Evolutionary conservation across 305 asterid species (phyloP).

Genomic region (Fraxinus nigra): DNA sequence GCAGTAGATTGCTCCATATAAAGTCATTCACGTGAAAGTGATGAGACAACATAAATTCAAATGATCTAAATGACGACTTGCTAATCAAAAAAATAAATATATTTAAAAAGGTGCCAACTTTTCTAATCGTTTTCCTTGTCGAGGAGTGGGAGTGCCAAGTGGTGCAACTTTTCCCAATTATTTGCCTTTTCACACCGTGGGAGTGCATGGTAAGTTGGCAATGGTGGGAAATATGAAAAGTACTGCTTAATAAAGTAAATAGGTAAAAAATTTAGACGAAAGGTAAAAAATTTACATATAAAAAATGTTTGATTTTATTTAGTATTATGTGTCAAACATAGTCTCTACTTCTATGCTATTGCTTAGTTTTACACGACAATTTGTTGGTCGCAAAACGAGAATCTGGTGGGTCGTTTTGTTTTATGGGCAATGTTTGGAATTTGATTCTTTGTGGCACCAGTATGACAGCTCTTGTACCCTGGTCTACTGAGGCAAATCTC

Average conservation of each 20-base stretch:
- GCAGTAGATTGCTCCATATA: too few relatives aligned
- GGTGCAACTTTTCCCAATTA: neutral
- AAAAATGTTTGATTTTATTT: too few relatives aligned
- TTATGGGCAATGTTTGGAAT: neutral
- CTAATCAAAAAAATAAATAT: neutral
- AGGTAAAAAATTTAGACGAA: neutral
- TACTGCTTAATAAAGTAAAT: neutral
- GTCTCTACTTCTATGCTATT: too few relatives aligned
- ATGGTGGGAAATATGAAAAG: neutral
- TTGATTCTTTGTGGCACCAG: too few relatives aligned
- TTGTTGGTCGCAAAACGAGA: conserved; percentile 22
- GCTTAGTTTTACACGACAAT: conserved; percentile 6
- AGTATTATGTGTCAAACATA: neutral
- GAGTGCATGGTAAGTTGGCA: neutral
- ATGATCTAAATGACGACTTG: neutral
- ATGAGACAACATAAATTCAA: neutral
- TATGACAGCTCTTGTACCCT: too few relatives aligned
- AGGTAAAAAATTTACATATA: too few relatives aligned
- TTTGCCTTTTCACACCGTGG: neutral
- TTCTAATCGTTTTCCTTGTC: neutral
- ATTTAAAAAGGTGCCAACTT: neutral
- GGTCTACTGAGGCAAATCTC: too few relatives aligned
- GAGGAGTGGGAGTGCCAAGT: neutral
- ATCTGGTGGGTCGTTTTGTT: conserved; percentile 1
- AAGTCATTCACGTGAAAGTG: neutral